Percentiles rank a stretch among this genome's conserved stretches.
Evolutionary conservation across 805 yeast species (phyloP).

Genomic region (Candida morakotiae): DNA sequence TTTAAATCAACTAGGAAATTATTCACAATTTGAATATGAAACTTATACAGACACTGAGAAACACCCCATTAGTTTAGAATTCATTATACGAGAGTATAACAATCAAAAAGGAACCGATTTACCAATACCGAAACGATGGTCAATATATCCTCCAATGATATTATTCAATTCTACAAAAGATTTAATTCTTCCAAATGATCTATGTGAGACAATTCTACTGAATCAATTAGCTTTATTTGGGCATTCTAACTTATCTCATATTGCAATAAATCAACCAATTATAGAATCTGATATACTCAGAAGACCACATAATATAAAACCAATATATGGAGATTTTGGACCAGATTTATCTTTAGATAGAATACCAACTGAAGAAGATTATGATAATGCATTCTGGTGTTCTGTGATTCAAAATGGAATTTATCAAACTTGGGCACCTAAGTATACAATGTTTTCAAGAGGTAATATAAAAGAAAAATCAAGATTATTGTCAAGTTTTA

Average conservation of each 20-base stretch:
- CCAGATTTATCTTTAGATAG: slow-evolving; percentile 27
- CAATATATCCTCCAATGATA: slow-evolving; percentile 65
- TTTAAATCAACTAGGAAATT: slow-evolving; percentile 3
- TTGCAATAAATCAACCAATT: slow-evolving; percentile 73
- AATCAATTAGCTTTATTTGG: slow-evolving; percentile 9
- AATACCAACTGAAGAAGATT: slow-evolving; percentile 41
- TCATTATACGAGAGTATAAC: slow-evolving; percentile 1
- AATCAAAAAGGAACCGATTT: background rate
- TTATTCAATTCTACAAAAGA: slow-evolving; percentile 41
- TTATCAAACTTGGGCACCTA: slow-evolving; percentile 79
- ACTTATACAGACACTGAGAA: background rate
- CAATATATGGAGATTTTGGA: slow-evolving; percentile 68
- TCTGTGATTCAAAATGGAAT: slow-evolving; percentile 67
- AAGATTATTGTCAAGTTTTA: slow-evolving; percentile 48
- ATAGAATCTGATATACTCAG: slow-evolving; percentile 52
- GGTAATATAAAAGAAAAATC: slow-evolving; percentile 83
- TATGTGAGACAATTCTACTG: slow-evolving; percentile 9
- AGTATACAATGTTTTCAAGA: slow-evolving; percentile 80
- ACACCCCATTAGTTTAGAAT: background rate
- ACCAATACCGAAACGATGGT: slow-evolving; percentile 49
- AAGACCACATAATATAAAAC: slow-evolving; percentile 56
- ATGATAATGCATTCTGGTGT: slow-evolving; percentile 67
- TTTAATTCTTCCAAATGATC: background rate
- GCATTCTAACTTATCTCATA: slow-evolving; percentile 41
- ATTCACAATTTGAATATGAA: slow-evolving; percentile 1